A percentile compares a stretch with the other conserved stretches of the same genome.
Conservation (phyloP, 352 stramenopile genomes). For the Phytophthora capsici region DNA sequence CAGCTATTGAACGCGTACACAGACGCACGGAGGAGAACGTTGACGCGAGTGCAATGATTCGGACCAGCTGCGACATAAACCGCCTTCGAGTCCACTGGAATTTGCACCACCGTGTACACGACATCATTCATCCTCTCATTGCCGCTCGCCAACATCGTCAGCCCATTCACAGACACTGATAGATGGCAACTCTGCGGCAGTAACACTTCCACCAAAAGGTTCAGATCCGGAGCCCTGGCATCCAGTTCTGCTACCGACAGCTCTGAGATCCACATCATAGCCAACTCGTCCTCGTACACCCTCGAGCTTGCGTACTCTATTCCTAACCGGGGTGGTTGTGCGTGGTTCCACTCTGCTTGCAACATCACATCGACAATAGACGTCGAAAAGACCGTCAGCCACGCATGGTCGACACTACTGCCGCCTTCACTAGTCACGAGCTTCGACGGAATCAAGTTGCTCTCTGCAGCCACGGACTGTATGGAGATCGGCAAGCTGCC, state of each 20-base stretch:
- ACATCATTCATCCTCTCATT: conserved; percentile 14
- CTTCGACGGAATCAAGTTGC: conserved; percentile 24
- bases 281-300: conserved; percentile 34
- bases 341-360: conserved; percentile 26
- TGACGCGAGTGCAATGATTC: conserved; percentile 1
- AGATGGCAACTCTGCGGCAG: conserved; percentile 15
- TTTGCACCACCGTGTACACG: conserved; percentile 9
- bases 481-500: conserved; percentile 19
- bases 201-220: conserved; percentile 22
- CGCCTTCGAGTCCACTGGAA: conserved; percentile 14
- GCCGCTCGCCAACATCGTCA: background rate
- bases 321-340: conserved; percentile 17
- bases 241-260: conserved; percentile 19
- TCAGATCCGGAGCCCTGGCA: conserved; percentile 10
- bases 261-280: conserved; percentile 24
- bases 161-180: conserved; percentile 16
- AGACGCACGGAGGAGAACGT: conserved; percentile 26
- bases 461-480: conserved; percentile 18
- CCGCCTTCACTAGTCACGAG: conserved; percentile 4
- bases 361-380: conserved; percentile 15
- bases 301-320: conserved; percentile 17
- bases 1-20: conserved; percentile 34
- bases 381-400: conserved; percentile 30
- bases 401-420: conserved; percentile 9
- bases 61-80: conserved; percentile 15